These are phyloP conservation scores for Drosera capensis DNA, from an alignment of 148 eudicot genomes.

Conservation along the genomic window DNA sequence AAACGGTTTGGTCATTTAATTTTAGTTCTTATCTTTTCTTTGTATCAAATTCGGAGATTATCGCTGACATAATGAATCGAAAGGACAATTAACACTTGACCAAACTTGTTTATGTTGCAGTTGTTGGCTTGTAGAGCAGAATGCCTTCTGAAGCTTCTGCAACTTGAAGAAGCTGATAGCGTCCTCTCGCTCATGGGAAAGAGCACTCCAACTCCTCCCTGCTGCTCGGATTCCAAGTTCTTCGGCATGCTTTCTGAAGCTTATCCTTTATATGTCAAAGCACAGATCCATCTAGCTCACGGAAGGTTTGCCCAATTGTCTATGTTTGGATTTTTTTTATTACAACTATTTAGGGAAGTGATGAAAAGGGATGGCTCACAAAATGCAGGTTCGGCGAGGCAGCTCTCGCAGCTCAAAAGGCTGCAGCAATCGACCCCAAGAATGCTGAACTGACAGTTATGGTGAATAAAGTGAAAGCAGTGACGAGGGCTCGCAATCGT, in stretches of 20 bases:
- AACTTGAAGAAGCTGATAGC: constrained; percentile 45
- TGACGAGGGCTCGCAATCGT: constrained; percentile 63
- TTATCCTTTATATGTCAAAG: constrained; percentile 53
- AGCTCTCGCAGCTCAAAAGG: constrained; percentile 47
- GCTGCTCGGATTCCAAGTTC: constrained; percentile 41
- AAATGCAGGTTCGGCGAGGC: constrained; percentile 86
- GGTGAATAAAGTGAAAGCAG: constrained; percentile 48
- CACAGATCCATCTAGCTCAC: constrained; percentile 70
- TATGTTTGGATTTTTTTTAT: constrained; percentile 1
- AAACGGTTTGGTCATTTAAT: not conserved
- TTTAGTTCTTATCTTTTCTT: not conserved
- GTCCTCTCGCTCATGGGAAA: constrained; percentile 31
- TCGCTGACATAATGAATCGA: not conserved
- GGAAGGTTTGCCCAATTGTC: constrained; percentile 36
- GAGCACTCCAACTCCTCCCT: constrained; percentile 22
- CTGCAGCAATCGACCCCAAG: constrained; percentile 44
- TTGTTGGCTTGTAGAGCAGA: constrained; percentile 67
- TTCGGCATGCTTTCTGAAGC: constrained; percentile 84
- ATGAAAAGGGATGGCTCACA: constrained; percentile 27
- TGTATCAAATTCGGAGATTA: not conserved
- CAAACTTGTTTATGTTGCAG: constrained; percentile 19
- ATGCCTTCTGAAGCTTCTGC: constrained; percentile 69
- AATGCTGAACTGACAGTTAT: constrained; percentile 38
- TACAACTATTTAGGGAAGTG: too few species aligned
- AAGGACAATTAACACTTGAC: not conserved